phyloP scores from a whole-genome alignment of 192 early-diverging fungal genomes.

The Neocallimastix lanati region DNA sequence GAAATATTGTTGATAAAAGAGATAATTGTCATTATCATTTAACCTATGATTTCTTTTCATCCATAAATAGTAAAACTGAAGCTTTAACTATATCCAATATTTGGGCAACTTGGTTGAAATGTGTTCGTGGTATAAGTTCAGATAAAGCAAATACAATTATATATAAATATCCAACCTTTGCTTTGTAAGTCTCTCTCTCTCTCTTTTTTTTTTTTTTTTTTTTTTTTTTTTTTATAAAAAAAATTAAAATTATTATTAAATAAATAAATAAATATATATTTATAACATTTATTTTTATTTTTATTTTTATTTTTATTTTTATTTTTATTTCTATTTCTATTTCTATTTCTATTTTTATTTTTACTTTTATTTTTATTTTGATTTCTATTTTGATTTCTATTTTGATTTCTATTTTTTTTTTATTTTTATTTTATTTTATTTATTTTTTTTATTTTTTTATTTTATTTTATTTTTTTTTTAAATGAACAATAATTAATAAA shows the following conservation, averaged over 20 bases:
- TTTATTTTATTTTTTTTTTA: not conserved
- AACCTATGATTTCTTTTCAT: slow-evolving; percentile 41
- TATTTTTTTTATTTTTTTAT: too few relatives aligned
- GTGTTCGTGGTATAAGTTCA: slow-evolving; percentile 55
- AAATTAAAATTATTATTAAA: not conserved
- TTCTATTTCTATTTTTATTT: too few relatives aligned
- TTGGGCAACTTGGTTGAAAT: slow-evolving; percentile 71
- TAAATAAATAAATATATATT: not conserved
- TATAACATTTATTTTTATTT: too few relatives aligned
- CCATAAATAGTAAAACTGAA: slow-evolving; percentile 56
- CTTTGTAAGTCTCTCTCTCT: slow-evolving; percentile 2
- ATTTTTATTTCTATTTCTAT: too few relatives aligned
- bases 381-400: too few relatives aligned
- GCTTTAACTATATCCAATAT: slow-evolving; percentile 52
- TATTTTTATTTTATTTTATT: too few relatives aligned
- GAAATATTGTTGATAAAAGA: slow-evolving; percentile 1
- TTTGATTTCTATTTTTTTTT: too few relatives aligned
- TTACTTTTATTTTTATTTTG: too few relatives aligned
- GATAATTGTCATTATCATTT: slow-evolving; percentile 19
- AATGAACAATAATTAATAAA: not conserved
- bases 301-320: too few relatives aligned
- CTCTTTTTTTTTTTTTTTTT: not conserved
- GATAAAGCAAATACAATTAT: slow-evolving; percentile 72
- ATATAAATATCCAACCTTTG: slow-evolving; percentile 46
- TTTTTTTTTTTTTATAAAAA: not conserved